A percentile compares a stretch with the other conserved stretches of the same genome.
Conservation (phyloP, 768 basidiomycete species). For the Mycena vitilis region DNA sequence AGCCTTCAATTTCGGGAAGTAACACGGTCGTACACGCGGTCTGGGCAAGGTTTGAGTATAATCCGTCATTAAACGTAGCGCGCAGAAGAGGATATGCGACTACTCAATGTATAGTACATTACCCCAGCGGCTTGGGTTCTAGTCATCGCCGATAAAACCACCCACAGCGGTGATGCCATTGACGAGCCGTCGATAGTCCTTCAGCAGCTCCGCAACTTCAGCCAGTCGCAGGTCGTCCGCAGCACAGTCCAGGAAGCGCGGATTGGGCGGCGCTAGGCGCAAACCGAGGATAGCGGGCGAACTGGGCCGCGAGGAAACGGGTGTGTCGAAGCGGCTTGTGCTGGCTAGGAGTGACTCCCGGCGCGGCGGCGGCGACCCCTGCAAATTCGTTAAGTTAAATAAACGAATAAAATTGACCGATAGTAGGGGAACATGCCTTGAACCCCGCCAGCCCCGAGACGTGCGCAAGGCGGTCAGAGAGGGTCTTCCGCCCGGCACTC, state of each 20-base stretch:
- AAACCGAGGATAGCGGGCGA: slow-evolving; percentile 50
- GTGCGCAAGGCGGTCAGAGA: slow-evolving; percentile 85
- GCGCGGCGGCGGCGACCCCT: slow-evolving; percentile 44
- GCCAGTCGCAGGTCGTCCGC: slow-evolving; percentile 83
- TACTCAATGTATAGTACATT: slow-evolving; percentile 17
- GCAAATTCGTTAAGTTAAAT: slow-evolving; percentile 48
- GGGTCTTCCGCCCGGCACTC: slow-evolving; percentile 64
- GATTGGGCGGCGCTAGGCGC: slow-evolving; percentile 69
- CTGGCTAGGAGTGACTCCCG: slow-evolving; percentile 37
- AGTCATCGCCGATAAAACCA: slow-evolving; percentile 58
- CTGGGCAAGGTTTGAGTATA: background rate
- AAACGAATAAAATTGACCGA: slow-evolving; percentile 18
- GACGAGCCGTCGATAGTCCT: slow-evolving; percentile 84
- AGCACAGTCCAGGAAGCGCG: slow-evolving; percentile 77
- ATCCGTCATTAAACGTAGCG: background rate
- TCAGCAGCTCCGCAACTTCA: slow-evolving; percentile 83
- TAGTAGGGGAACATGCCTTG: slow-evolving; percentile 45
- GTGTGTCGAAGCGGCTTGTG: slow-evolving; percentile 46
- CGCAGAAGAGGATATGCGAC: background rate
- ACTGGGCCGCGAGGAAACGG: slow-evolving; percentile 51
- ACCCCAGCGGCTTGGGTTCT: slow-evolving; percentile 5
- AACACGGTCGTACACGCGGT: background rate
- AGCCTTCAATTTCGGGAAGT: no score
- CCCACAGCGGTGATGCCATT: slow-evolving; percentile 71
- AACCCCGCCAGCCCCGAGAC: slow-evolving; percentile 72